Conservation (phyloP, 176 grass and related monocot species). For the Secale cereale region DNA sequence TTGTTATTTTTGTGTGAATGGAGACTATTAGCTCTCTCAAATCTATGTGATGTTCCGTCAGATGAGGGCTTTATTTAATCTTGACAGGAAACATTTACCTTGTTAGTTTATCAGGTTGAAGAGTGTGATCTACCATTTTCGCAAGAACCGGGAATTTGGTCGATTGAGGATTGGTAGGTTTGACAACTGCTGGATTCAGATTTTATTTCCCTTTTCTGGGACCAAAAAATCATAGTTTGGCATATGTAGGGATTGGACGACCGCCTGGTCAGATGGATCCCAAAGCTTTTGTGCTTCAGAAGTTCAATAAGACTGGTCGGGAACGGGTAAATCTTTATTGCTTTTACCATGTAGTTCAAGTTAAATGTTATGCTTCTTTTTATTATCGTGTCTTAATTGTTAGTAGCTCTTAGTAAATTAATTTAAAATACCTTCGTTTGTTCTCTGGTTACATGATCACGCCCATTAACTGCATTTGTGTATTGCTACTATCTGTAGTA, state of each 20-base stretch:
- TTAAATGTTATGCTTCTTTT: slow-evolving; percentile 6
- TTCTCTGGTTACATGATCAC: not conserved
- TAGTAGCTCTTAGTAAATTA: not conserved
- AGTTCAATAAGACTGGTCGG: slow-evolving; percentile 63
- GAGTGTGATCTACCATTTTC: slow-evolving; percentile 79
- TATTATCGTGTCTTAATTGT: slow-evolving; percentile 1
- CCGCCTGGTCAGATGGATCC: slow-evolving; percentile 92
- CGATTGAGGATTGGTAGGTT: slow-evolving; percentile 84
- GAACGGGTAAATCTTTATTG: slow-evolving; percentile 52
- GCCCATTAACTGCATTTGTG: not conserved
- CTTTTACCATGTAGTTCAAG: not conserved
- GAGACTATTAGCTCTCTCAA: not conserved
- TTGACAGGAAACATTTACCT: slow-evolving; percentile 26
- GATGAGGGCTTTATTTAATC: slow-evolving; percentile 5
- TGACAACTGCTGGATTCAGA: not conserved
- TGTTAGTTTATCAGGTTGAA: slow-evolving; percentile 65
- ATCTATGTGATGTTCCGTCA: not conserved
- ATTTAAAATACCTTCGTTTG: not conserved
- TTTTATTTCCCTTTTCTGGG: not conserved
- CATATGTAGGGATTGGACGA: slow-evolving; percentile 67
- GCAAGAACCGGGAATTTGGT: slow-evolving; percentile 71
- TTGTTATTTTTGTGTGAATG: not conserved
- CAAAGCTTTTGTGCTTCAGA: slow-evolving; percentile 88
- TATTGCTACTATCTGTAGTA: not conserved
- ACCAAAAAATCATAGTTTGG: not conserved